Evolutionary conservation across 106 monocot genomes (phyloP), one percentile per base, ranked within the genome.

Genomic region (Allium cepa): DNA sequence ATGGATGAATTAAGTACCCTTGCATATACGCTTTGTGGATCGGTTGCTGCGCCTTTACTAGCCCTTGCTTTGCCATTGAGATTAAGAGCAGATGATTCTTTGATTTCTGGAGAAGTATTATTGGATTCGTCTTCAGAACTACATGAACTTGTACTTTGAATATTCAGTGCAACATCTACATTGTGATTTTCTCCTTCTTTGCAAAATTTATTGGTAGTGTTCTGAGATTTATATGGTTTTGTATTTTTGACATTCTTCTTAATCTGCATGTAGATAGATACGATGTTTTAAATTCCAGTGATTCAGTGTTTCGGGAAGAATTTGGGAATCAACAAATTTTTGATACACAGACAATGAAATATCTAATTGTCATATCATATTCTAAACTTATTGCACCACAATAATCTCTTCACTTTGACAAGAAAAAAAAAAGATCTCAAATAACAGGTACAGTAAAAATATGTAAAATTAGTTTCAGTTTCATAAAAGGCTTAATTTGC

Each of bases 1-100:
- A 8, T 55, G 13, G 53, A 12, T 53, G 52, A 55, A 15, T 55
- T 3, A 55, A 26, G 26, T 82, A 87, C 87, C 72, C 87, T 87
- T 72, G 87, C 87, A 70, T 87, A 87, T 79, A 63, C 68, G 80
- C 62, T 87, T 77, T 51, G 87, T 73, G 68, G 68, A 66, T 87
- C 80, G 7, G 75, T 83, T 9, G 87, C 80, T 0, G 87, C 74
- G 2, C 87, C 83, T 13, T 83, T 70, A 15, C 71, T 71, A 0
- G 87, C 80, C 78, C 78, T 87, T 55, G 69, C 56, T 72, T 75
- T 86, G 36, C 63, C 57, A 47, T 70, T 78, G 46, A 66, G 17
- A 36, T 83, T 71, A n/a, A 63, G 83, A 10, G 77, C 73, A 67
- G 28, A 52, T 69, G 76, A 26, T 63, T 14, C 26, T 82, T 16